Base-by-base conservation (phyloP, 2,329 filamentous ascomycete genomes). In the Trichoderma cornu-damae region DNA sequence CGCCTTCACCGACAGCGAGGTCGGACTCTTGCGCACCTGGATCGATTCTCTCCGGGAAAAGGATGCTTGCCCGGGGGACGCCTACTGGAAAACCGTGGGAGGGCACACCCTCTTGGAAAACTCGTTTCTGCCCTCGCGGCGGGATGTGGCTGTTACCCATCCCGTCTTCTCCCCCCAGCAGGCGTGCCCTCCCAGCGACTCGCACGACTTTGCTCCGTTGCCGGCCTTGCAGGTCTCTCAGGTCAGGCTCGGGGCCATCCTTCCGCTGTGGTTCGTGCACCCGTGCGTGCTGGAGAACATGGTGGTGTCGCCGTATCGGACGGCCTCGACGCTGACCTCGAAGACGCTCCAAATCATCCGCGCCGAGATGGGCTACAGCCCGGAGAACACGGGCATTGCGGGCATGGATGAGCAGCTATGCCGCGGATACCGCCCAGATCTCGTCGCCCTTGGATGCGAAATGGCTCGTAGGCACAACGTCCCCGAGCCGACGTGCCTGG, bases 1-100 rank as follows among this genome's bases (percentile, higher is more conserved):
- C 1, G 69, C 75, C 18, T 80, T 80, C 62, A 79, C 75, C 1
- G 62, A 73, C 14, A 64, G 63, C 9, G 77, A 80, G 61, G 66
- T 60, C 11, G 37, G 32, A 4, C 3, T 35, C 5, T 20, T 62
- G 6, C 28, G 48, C 8, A 44, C 44, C 16, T 62, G 61, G 61
- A 61, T 62, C 30, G 60, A 61, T 26, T 20, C 34, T 28, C 37
- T 61, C 20, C 56, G 28, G 3, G 32, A 52, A 20, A 50, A 58
- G n/a, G 16, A 54, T 32, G 42, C 40, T 18, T 16, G 42, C 16
- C 40, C 18, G 7, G 38, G 50, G 34, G 37, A 44, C 16, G 26
- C 37, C 4, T 44, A 42, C 24, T 30, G 37, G 50, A 24, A 34
- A n/a, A 32, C 12, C 3, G 37, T 44, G 3, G 26, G 37, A 34